Base-by-base conservation (phyloP, 2,329 filamentous ascomycete species). In the Fusarium veterinarium region DNA sequence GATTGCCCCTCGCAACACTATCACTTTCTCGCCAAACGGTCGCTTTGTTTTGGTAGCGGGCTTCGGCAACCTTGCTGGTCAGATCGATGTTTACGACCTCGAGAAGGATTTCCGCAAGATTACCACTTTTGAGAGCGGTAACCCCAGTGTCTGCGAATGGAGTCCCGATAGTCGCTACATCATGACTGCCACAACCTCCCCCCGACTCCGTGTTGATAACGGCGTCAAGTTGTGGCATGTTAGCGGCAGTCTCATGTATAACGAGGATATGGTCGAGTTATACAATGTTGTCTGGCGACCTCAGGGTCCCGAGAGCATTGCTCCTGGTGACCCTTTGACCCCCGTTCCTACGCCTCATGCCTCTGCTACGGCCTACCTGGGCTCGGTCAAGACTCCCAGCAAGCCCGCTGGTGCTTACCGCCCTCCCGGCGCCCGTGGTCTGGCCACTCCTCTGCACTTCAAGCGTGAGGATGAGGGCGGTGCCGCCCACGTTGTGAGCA, bases 331-430 rank as follows among this genome's bases (percentile, higher is more conserved):
- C 79, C 93, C 94, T 12, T 86, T 98, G 76, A 87, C 87, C 70
- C 89, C 91, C 16, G 85, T 95, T 28, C 95, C 95, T 11, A 85
- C 87, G 6, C 92, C 95, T 13, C 96, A 99, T 80, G 81, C 91
- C 12, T 98, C 95, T 38, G 96, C 95, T 16, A 83, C 93, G 38
- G 89, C 91, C 4, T 98, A 95, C 79, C 87, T 98, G 58, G 92
- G 91, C 73, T 95, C 92, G 7, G 91, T 93, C 78, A 98, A 98
- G 89, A 95, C 95, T 8, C 95, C 96, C 8, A 96, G 94, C 69
- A 99, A 99, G 86, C 95, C 96, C 48, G 95, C 94, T n/a, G 96
- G 96, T 75, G 96, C 96, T 6, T 99, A 99, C 81, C 92, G 96
- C 51, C 96, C 96, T 42, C 96, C 96, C 6, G 96, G 96, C 74